These are phyloP conservation scores for Zoysia matrella DNA, from an alignment of 202 grass and related monocot genomes.

Conservation along the genomic window DNA sequence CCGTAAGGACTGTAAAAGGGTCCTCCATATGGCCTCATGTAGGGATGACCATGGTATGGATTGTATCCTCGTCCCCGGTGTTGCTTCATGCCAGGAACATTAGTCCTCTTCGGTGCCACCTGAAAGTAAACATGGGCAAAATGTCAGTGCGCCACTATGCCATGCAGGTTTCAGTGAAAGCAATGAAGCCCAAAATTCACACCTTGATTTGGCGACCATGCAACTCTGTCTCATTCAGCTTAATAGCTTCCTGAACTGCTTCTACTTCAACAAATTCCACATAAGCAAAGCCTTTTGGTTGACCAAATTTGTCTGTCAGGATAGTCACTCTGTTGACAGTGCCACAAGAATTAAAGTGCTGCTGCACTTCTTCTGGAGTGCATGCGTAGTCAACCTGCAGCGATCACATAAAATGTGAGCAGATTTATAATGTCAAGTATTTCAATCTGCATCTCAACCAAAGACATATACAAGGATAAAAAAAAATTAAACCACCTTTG, in stretches of 20 bases:
- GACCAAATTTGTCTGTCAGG: conserved; percentile 79
- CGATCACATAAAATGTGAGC: not conserved
- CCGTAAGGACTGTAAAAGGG: conserved; percentile 61
- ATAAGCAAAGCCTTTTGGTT: conserved; percentile 85
- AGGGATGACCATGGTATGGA: conserved; percentile 54
- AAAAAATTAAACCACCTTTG: no score
- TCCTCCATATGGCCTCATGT: conserved; percentile 65
- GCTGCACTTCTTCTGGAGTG: conserved; percentile 79
- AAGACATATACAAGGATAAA: no score
- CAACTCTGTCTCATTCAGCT: conserved; percentile 68
- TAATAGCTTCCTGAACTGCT: conserved; percentile 79
- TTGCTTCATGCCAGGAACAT: conserved; percentile 80
- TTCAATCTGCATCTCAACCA: no score
- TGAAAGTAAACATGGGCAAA: conserved; percentile 20
- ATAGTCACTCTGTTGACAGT: conserved; percentile 86
- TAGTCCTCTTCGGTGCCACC: conserved; percentile 75
- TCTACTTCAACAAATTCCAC: conserved; percentile 85
- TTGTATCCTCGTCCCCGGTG: conserved; percentile 56
- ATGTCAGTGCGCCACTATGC: conserved; percentile 12
- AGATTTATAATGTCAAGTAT: no score
- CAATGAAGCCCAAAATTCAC: conserved; percentile 19
- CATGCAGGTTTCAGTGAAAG: not conserved
- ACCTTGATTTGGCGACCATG: conserved; percentile 84
- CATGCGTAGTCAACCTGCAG: conserved; percentile 82
- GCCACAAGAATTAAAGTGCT: conserved; percentile 87